phyloP scores from a whole-genome alignment of 169 alveolate genomes.

The Plasmodium cynomolgi region DNA sequence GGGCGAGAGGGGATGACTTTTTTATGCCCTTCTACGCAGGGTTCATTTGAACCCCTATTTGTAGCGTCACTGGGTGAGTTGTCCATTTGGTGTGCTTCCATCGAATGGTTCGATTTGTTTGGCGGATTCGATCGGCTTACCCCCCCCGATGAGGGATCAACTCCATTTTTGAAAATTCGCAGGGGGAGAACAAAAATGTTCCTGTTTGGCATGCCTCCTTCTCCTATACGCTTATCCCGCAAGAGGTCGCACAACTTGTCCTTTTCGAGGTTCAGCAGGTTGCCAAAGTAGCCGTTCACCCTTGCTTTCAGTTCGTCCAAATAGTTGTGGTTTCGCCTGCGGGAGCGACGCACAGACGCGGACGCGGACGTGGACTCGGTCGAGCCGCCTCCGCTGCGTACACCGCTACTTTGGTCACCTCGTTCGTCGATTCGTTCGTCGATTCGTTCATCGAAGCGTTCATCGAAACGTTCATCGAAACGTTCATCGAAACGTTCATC shows the following conservation, averaged over 20 bases:
- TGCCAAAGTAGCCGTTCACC: neutral
- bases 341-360: neutral
- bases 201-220: neutral
- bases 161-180: neutral
- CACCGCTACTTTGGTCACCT: neutral
- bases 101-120: neutral
- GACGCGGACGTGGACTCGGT: neutral
- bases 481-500: too few species aligned
- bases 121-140: neutral
- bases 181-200: conserved; percentile 24
- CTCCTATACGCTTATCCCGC: neutral
- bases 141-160: neutral
- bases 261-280: conserved; percentile 8
- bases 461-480: too few species aligned
- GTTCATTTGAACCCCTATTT: neutral
- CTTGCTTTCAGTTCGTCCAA: conserved; percentile 4
- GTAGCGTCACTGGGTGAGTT: neutral
- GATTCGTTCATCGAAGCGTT: too few species aligned
- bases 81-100: neutral
- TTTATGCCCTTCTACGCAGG: neutral
- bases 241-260: neutral
- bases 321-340: neutral
- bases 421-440: neutral
- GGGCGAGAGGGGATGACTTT: neutral
- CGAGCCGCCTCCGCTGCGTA: neutral